Evolutionary conservation across 805 yeast genomes (phyloP), one percentile per base, ranked within the genome.

Genomic region (Candida stauntonica): DNA sequence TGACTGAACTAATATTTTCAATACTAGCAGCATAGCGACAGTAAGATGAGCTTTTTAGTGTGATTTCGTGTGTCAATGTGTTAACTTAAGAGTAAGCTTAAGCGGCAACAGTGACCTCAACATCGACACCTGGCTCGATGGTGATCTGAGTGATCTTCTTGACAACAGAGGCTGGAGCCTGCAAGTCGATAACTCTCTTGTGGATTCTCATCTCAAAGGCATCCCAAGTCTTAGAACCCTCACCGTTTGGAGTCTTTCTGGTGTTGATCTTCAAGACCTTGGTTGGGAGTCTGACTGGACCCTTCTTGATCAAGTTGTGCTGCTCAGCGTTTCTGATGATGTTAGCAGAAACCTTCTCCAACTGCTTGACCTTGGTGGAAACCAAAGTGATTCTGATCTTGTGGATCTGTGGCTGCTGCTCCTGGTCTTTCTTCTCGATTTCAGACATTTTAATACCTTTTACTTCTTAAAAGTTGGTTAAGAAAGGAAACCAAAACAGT

Each of bases 211-310:
- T 85, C 81, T 93, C 99, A 74, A 81, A 93, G 63, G 94, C 77
- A 71, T 93, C 99, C 97, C 97, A 93, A 64, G 99, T 93, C 91
- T 93, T 93, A 62, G 99, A 93, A 93, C 99, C 99, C 80, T 93
- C 97, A 93, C 99, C 99, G 74, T 94, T 94, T 67, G 99, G 99
- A 68, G 99, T 85, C 89, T 93, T 93, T 86, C 99, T 88, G 86
- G 99, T 93, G 76, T 95, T 79, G 77, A 93, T 79, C 75, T 85
- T 87, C 67, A 93, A 85, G 62, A 85, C 93, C 85, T 89, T 93
- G 75, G 99, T 93, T 79, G 99, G 99, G 77, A 93, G 75, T 86
- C 99, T 89, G 67, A 93, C 96, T 61, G 99, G 99, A 68, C 99
- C 99, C 80, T 88, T 91, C 83, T 87, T 88, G 70, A 73, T 77